phyloP scores from a whole-genome alignment of 2,329 filamentous ascomycete species.

The Penicillium sp. region DNA sequence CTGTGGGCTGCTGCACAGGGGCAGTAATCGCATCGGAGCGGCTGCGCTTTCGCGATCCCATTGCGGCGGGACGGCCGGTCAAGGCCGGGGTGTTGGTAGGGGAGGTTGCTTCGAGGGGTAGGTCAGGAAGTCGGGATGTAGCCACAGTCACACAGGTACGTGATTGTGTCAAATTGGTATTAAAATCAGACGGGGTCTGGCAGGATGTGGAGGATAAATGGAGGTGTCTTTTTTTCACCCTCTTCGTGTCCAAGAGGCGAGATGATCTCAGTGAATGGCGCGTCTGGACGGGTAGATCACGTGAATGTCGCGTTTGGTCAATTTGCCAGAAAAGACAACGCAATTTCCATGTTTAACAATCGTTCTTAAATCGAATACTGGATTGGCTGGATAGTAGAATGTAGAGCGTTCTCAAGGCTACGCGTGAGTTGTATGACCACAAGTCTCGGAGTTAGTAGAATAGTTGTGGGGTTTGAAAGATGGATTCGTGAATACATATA shows the following conservation, averaged over 20 bases:
- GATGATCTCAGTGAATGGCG: constrained; percentile 34
- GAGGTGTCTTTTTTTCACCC: constrained; percentile 13
- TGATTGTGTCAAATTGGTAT: background rate
- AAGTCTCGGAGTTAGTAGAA: no score
- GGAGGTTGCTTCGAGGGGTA: background rate
- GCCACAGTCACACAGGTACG: background rate
- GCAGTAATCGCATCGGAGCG: constrained; percentile 57
- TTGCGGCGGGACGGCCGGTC: constrained; percentile 38
- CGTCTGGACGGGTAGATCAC: constrained; percentile 33
- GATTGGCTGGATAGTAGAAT: background rate
- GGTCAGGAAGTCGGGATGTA: background rate
- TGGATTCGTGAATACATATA: no score
- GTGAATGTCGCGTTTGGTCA: constrained; percentile 25
- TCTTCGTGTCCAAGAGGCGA: constrained; percentile 27
- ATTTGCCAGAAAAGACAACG: background rate
- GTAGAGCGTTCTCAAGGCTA: no score
- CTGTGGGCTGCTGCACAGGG: constrained; percentile 37
- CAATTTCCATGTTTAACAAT: background rate
- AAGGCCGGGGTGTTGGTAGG: constrained; percentile 6
- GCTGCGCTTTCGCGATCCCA: constrained; percentile 57
- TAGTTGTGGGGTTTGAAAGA: no score
- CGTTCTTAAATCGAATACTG: background rate
- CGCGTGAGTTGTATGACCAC: no score
- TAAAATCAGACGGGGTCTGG: background rate
- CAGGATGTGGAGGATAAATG: constrained; percentile 3